Evolutionary conservation across 2,329 filamentous ascomycete species (phyloP).

Genomic region (Pseudogymnoascus sp.): DNA sequence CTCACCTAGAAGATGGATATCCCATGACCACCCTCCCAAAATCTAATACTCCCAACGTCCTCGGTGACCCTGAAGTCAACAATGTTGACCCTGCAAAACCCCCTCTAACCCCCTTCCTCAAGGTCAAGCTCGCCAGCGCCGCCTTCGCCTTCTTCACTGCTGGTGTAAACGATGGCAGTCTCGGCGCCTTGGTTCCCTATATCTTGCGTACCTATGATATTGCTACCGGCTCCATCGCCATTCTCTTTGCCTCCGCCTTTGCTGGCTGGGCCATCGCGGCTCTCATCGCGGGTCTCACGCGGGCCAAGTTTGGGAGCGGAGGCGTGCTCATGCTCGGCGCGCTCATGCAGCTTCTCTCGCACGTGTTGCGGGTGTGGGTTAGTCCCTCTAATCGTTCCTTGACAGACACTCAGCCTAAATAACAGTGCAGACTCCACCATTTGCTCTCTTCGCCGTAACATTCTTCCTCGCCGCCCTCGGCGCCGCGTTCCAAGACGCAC

Average conservation of each 20-base stretch:
- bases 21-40: neutral
- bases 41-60: neutral
- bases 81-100: neutral
- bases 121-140: constrained; percentile 45
- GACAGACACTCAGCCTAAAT: neutral
- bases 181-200: constrained; percentile 57
- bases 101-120: neutral
- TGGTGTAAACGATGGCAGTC: constrained; percentile 57
- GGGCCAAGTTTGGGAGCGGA: constrained; percentile 47
- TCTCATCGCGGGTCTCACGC: constrained; percentile 46
- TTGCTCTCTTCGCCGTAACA: constrained; percentile 48
- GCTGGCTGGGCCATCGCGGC: constrained; percentile 54
- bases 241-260: constrained; percentile 50
- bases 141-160: constrained; percentile 60
- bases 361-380: constrained; percentile 47
- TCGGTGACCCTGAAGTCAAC: neutral
- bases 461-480: constrained; percentile 54
- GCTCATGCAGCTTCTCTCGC: constrained; percentile 45
- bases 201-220: constrained; percentile 50
- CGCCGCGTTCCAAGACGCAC: constrained; percentile 57
- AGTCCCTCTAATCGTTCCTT: neutral
- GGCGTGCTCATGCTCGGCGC: constrained; percentile 51
- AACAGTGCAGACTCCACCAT: constrained; percentile 37
- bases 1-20: neutral
- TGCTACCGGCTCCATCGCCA: constrained; percentile 43